Conservation (phyloP, 78 protist species). For the Anaeramoeba flamelloides region DNA sequence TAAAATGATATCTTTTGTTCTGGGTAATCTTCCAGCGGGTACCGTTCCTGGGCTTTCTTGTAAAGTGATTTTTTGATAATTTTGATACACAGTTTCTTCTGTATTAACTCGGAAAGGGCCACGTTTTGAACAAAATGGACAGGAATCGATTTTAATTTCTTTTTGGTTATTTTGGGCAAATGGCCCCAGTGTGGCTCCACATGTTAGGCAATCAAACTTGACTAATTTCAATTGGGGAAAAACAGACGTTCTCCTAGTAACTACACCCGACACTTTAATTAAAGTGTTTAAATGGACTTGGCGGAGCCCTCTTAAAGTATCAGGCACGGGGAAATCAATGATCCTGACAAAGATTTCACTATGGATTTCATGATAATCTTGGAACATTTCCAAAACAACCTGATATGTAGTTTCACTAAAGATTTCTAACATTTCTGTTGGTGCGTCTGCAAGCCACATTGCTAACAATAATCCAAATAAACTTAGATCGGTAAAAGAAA, state of each 20-base stretch:
- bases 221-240: constrained; percentile 73
- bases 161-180: constrained; percentile 27
- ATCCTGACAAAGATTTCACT: constrained; percentile 83
- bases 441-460: constrained; percentile 67
- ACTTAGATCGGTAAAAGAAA: constrained; percentile 32
- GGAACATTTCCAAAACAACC: constrained; percentile 11
- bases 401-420: constrained; percentile 61
- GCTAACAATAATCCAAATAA: constrained; percentile 24
- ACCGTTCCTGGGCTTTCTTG: constrained; percentile 96
- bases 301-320: constrained; percentile 74
- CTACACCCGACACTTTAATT: constrained; percentile 75
- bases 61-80: constrained; percentile 76
- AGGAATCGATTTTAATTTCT: constrained; percentile 1
- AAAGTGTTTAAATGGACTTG: constrained; percentile 65
- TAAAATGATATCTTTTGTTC: constrained; percentile 75
- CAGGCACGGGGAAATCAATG: constrained; percentile 58
- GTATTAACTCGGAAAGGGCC: constrained; percentile 92
- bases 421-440: constrained; percentile 55
- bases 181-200: constrained; percentile 60
- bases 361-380: constrained; percentile 30
- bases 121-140: constrained; percentile 47
- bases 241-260: constrained; percentile 80
- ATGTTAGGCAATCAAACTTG: constrained; percentile 52
- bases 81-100: constrained; percentile 78
- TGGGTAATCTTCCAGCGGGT: constrained; percentile 95